Evolutionary conservation across 192 early-diverging fungal species (phyloP), one percentile per base, ranked within the genome.

Genomic region (Backusella morwellensis): DNA sequence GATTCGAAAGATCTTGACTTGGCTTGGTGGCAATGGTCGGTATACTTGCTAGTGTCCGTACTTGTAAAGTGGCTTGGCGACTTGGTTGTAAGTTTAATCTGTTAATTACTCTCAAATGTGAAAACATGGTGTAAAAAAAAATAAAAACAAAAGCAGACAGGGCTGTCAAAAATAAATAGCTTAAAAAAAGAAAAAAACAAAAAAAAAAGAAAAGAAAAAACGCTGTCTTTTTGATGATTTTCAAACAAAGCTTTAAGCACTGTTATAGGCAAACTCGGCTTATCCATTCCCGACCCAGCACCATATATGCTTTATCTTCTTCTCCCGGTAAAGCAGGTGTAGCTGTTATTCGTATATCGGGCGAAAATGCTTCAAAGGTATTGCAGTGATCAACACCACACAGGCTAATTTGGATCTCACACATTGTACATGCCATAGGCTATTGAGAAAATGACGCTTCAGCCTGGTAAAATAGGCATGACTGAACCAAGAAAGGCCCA

Each of bases 321-420:
- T 88, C 86, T 9, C 90, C 90, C 21, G 92, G 93, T 23, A 93
- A 93, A 74, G 90, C 93, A 1, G 93, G 92, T 0, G 87, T 95
- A 15, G 93, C 92, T n/a, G 87, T 95, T 23, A 81, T 95, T 17
- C 86, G 93, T n/a, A 75, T 92, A 35, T 92, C 92, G 4, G 92
- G 93, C 0, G 78, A 86, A 0, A 81, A 82, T 9, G 88, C 92
- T 0, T 73, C 34, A 63, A 44, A 86, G 44, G 88, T 87, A 88
- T 34, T 74, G 71, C 14, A 73, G 14, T 74, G 78, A 3, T 70
- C 52, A 15, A 78, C 68, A 19, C 56, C 40, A 26, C 35, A 26
- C 35, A 82, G 35, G 36, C 72, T 17, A 75, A 68, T 29, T 73
- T 83, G 19, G 80, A 71, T 12, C 68, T 79, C 17, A 52, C 2